Evolutionary conservation across 106 monocot species (phyloP), one percentile per base, ranked within the genome.

Genomic region (Iris macrosiphon): DNA sequence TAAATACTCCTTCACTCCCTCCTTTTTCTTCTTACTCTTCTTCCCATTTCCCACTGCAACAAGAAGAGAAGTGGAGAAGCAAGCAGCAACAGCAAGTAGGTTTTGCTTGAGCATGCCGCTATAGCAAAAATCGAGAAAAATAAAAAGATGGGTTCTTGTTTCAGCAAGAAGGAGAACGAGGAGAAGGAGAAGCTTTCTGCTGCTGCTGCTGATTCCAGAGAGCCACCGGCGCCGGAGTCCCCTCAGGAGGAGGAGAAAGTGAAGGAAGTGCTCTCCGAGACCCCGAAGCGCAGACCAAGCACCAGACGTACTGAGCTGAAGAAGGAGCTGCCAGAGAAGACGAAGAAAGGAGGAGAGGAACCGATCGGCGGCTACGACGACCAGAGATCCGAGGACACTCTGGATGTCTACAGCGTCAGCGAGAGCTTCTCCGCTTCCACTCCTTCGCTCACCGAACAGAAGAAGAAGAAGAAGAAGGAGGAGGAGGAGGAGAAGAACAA

Each of bases 181-280:
- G n/a, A n/a, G n/a, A n/a, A n/a, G n/a, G n/a, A n/a, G n/a, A n/a
- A n/a, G n/a, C n/a, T n/a, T n/a, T n/a, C n/a, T n/a, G n/a, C n/a
- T n/a, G n/a, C n/a, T n/a, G n/a, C n/a, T n/a, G n/a, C n/a, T n/a
- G n/a, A n/a, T n/a, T n/a, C n/a, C n/a, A n/a, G n/a, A n/a, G n/a
- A n/a, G 33, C 72, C 63, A 16, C 57, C 70, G 52, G 40, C 39
- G 16, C 60, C 72, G 17, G 60, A 76, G 53, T 79, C 30, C 0
- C 39, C 55, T n/a, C 42, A 75, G 68, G 84, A 72, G 51, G 71
- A 72, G 40, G 57, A 45, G 37, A n/a, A n/a, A n/a, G 79, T 85
- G 38, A 85, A 85, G 68, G 75, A 85, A 64, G 84, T 85, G 31
- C 72, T 85, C 12, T 72, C 79, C 1, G 79, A 85, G 61, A 79